phyloP scores from a whole-genome alignment of 768 basidiomycete species.

The Trametes villosa region DNA sequence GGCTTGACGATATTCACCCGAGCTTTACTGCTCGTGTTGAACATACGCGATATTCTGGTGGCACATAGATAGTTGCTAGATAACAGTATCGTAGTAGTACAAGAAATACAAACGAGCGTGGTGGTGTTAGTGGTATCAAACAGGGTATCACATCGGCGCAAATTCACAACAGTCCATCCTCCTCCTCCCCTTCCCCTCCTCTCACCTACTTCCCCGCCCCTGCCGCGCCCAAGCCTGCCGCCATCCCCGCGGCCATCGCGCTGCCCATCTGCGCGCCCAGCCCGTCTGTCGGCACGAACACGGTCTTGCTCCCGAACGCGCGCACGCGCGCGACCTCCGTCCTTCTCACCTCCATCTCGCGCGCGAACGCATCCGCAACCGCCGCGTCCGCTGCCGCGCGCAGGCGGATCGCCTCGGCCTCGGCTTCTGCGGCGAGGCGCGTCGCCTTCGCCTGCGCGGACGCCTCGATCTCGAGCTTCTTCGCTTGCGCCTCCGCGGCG shows the following conservation, averaged over 20 bases:
- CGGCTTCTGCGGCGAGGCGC: constrained; percentile 73
- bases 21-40: too few species aligned
- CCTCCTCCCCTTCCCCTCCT: too few species aligned
- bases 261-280: constrained; percentile 60
- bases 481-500: constrained; percentile 73
- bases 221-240: constrained; percentile 21
- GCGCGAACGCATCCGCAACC: constrained; percentile 67
- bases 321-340: constrained; percentile 63
- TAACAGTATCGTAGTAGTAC: too few species aligned
- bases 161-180: too few species aligned
- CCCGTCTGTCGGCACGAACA: constrained; percentile 72
- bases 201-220: not conserved
- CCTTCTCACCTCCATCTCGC: constrained; percentile 75
- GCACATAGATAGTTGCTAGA: too few species aligned
- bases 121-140: too few species aligned
- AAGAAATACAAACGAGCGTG: too few species aligned
- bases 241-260: constrained; percentile 63
- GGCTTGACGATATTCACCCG: too few species aligned
- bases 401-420: constrained; percentile 67
- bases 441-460: constrained; percentile 80
- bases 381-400: constrained; percentile 66
- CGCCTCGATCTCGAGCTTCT: constrained; percentile 69
- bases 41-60: too few species aligned
- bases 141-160: too few species aligned
- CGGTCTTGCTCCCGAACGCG: constrained; percentile 69